phyloP scores from a whole-genome alignment of 257 asterid species.

The Solanum piurae region DNA sequence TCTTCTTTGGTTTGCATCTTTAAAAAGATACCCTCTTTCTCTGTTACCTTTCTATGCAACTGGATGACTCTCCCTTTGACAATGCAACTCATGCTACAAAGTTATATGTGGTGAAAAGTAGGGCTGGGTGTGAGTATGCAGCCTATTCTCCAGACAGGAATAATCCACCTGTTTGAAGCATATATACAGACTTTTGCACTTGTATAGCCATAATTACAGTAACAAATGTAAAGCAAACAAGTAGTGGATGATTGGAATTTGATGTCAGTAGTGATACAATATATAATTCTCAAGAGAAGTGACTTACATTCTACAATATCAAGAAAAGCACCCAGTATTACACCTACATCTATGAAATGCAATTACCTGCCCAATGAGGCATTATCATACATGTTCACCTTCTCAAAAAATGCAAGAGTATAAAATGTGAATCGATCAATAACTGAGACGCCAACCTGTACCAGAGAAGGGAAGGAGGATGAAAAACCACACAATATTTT shows the following conservation, averaged over 20 bases:
- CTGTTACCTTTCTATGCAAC: not conserved
- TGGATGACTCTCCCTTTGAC: not conserved
- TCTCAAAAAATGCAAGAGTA: slow-evolving; percentile 96
- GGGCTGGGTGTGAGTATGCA: not conserved
- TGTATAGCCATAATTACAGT: not conserved
- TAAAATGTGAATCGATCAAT: slow-evolving; percentile 90
- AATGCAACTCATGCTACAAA: not conserved
- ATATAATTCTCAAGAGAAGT: not conserved
- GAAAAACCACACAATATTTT: not conserved
- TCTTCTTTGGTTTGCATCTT: not conserved
- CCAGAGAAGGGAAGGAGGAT: slow-evolving; percentile 11
- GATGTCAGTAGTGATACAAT: not conserved
- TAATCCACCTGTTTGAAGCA: not conserved
- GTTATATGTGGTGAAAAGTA: not conserved
- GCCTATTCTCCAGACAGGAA: not conserved
- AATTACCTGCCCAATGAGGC: slow-evolving; percentile 85
- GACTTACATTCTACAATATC: not conserved
- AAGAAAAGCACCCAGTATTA: not conserved
- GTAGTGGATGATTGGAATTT: not conserved
- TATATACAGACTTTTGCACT: not conserved
- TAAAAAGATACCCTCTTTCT: not conserved
- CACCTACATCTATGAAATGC: not conserved
- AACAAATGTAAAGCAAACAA: not conserved
- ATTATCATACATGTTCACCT: slow-evolving; percentile 83
- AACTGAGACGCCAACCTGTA: slow-evolving; percentile 94